Conservation (phyloP, 177 flowering plant genomes). For the Telopea speciosissima region DNA sequence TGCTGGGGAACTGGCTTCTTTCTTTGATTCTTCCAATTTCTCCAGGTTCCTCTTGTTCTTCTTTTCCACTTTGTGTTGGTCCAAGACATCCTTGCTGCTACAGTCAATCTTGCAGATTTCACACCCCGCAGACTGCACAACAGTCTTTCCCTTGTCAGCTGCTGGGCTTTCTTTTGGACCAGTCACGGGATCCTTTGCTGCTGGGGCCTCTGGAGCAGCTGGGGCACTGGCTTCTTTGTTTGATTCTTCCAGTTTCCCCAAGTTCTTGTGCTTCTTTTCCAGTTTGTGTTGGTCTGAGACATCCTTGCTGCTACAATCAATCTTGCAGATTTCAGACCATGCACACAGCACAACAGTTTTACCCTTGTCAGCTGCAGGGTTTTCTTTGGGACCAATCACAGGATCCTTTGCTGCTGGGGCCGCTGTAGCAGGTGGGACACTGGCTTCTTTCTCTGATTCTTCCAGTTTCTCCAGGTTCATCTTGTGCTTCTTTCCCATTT, state of each 20-base stretch:
- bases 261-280: too few relatives aligned
- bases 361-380: slow-evolving; percentile 8
- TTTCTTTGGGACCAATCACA: slow-evolving; percentile 25
- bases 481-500: slow-evolving; percentile 37
- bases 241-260: too few relatives aligned
- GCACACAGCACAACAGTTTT: background rate
- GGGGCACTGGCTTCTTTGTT: too few relatives aligned
- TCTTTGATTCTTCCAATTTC: slow-evolving; percentile 16
- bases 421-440: background rate
- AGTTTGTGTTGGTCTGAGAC: too few relatives aligned
- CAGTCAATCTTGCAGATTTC: slow-evolving; percentile 43
- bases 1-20: slow-evolving; percentile 4
- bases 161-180: slow-evolving; percentile 27
- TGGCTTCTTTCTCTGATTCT: slow-evolving; percentile 1
- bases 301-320: too few relatives aligned
- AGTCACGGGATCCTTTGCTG: too few relatives aligned
- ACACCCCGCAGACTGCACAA: slow-evolving; percentile 42
- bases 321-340: too few relatives aligned
- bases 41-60: slow-evolving; percentile 36
- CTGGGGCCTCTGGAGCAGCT: too few relatives aligned
- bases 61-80: slow-evolving; percentile 32
- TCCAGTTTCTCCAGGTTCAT: slow-evolving; percentile 29
- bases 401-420: background rate
- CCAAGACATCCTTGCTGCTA: slow-evolving; percentile 27
- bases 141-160: too few relatives aligned